Evolutionary conservation across 148 eudicot genomes (phyloP), one percentile per base, ranked within the genome.

Genomic region (Dianthus caryophyllus): DNA sequence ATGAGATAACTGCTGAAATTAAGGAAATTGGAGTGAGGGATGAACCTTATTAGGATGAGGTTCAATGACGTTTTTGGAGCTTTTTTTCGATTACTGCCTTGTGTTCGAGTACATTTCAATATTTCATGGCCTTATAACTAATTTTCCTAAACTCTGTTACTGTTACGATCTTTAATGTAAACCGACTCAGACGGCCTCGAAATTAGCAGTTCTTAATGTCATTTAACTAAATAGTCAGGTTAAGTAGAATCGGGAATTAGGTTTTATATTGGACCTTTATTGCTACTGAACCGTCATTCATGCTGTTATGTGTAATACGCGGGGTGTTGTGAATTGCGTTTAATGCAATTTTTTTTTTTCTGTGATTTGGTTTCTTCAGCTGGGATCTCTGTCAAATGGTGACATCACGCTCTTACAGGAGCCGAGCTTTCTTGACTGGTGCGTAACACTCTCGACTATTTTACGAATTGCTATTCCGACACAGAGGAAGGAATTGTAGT

Each of bases 381-480:
- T 78, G 54, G 78, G 27, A 54, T 66, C 66, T 38, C n/a, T 75
- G 62, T 73, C 78, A 38, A 60, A 12, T 57, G 67, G 73, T 50
- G 53, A 26, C 65, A 54, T 62, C 65, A 75, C 75, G 56, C 73
- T 75, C 49, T 73, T 73, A 27, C 67, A 61, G 70, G 73, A 71
- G 50, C 82, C 79, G 49, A 31, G 25, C 65, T 61, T 50, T 6
- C 55, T 67, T 57, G 51, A 75, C 25, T 36, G 82, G 82, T 79
- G 29, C 75, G 76, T 75, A n/a, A 8, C 41, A 25, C 38, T n/a
- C 54, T 16, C 39, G 6, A 13, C 44, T 41, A 41, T 51, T 51
- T 63, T 22, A 7, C 62, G 11, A 33, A 38, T 20, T 52, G 7
- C 15, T 30, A 25, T 46, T 33, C 56, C 16, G 33, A 36, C 36